These are phyloP conservation scores for Blastobotrys apis DNA, from an alignment of 1,139 yeast genomes.

Conservation along the genomic window DNA sequence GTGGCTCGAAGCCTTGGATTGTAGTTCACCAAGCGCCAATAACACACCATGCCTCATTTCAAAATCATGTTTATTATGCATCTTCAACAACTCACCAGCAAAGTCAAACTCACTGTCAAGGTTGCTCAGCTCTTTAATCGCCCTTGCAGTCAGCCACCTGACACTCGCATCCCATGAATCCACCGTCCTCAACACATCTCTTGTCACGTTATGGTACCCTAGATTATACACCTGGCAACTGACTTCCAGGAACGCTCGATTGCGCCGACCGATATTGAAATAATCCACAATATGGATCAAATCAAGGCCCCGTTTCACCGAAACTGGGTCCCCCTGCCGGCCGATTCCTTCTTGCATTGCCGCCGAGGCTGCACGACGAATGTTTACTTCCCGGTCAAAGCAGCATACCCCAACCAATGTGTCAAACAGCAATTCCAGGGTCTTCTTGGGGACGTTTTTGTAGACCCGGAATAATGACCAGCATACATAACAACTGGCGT, in stretches of 20 bases:
- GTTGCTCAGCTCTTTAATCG: conserved; percentile 17
- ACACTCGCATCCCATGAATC: conserved; percentile 39
- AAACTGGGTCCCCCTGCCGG: conserved; percentile 42
- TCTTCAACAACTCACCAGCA: conserved; percentile 4
- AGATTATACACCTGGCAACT: conserved; percentile 33
- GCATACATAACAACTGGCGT: conserved; percentile 73
- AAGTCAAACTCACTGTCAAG: background rate
- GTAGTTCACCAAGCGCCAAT: conserved; percentile 25
- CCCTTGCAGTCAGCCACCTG: conserved; percentile 37
- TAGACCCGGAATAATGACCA: conserved; percentile 58
- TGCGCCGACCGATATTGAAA: conserved; percentile 42
- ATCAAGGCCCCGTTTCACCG: conserved; percentile 38
- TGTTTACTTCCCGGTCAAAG: conserved; percentile 68
- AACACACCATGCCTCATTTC: conserved; percentile 27
- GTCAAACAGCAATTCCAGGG: conserved; percentile 26
- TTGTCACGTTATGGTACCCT: conserved; percentile 31
- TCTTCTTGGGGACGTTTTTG: conserved; percentile 30
- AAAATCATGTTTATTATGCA: conserved; percentile 17
- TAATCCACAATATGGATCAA: conserved; percentile 58
- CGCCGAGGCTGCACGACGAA: conserved; percentile 80
- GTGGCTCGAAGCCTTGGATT: background rate
- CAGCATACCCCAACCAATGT: conserved; percentile 49
- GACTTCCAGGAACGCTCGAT: conserved; percentile 37
- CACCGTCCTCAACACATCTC: conserved; percentile 24
- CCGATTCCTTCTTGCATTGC: conserved; percentile 85